Conservation (phyloP, 2,329 filamentous ascomycete species). For the Aaosphaeria arxii region DNA sequence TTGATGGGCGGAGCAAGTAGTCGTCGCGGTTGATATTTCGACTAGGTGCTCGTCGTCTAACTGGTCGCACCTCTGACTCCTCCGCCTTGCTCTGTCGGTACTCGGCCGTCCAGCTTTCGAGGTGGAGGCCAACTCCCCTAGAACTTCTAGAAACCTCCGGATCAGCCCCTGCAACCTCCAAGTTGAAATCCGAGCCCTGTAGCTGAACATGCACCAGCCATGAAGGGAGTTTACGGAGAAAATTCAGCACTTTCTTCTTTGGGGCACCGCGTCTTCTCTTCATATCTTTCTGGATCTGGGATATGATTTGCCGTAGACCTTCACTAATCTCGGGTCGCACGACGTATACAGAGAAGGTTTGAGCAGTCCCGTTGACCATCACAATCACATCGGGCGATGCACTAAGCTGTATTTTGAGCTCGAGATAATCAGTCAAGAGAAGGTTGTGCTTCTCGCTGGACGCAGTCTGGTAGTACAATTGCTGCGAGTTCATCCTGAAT, state of each 20-base stretch:
- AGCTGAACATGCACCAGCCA: constrained; percentile 85
- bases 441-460: constrained; percentile 80
- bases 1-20: constrained; percentile 54
- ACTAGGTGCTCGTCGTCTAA: constrained; percentile 71
- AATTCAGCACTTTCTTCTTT: constrained; percentile 50
- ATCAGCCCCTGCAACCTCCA: constrained; percentile 89
- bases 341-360: constrained; percentile 86
- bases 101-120: constrained; percentile 84
- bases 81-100: constrained; percentile 82
- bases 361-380: constrained; percentile 72
- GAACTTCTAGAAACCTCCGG: constrained; percentile 76
- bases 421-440: constrained; percentile 81
- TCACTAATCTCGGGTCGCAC: constrained; percentile 89
- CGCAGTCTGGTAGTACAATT: constrained; percentile 91
- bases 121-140: constrained; percentile 78
- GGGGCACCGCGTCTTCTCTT: constrained; percentile 29
- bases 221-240: constrained; percentile 72
- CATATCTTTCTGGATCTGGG: constrained; percentile 64
- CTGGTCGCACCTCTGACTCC: constrained; percentile 54
- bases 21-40: constrained; percentile 59
- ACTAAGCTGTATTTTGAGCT: constrained; percentile 80
- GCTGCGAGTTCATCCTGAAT: constrained; percentile 78
- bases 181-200: constrained; percentile 82
- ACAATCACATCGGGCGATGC: constrained; percentile 85
- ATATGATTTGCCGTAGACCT: constrained; percentile 86